phyloP scores from a whole-genome alignment of 805 yeast species.

The Torulaspora microellipsoides region DNA sequence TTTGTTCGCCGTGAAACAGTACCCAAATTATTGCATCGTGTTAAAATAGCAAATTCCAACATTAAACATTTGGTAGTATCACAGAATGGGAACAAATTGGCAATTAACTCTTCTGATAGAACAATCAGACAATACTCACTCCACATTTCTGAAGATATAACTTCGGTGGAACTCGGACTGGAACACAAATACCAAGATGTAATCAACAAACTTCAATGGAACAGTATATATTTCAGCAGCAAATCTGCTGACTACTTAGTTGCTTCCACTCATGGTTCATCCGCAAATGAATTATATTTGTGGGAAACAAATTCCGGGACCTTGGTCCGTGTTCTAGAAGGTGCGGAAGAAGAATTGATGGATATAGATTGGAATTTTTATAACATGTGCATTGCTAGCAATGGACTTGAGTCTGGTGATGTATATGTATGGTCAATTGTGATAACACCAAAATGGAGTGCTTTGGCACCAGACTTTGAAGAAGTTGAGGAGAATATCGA shows the following conservation, averaged over 20 bases:
- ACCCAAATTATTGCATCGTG: constrained; percentile 40
- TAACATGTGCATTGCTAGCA: constrained; percentile 70
- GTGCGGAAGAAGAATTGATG: constrained; percentile 77
- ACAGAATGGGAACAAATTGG: constrained; percentile 55
- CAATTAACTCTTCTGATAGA: constrained; percentile 73
- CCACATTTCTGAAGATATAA: constrained; percentile 3
- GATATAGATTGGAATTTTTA: constrained; percentile 84
- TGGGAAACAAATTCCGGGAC: constrained; percentile 92
- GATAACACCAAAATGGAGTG: constrained; percentile 92
- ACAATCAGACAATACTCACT: constrained; percentile 54
- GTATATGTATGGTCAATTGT: constrained; percentile 77
- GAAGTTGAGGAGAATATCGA: constrained; percentile 90
- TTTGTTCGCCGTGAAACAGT: constrained; percentile 12
- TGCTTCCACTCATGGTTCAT: constrained; percentile 81
- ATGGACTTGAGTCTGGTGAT: constrained; percentile 80
- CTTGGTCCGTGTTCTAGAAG: constrained; percentile 83
- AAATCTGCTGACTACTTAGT: constrained; percentile 76
- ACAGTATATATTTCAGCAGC: constrained; percentile 66
- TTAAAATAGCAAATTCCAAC: constrained; percentile 61
- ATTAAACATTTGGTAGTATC: constrained; percentile 64
- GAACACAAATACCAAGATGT: constrained; percentile 87
- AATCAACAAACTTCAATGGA: constrained; percentile 86
- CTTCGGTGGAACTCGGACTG: constrained; percentile 49
- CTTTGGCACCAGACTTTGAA: constrained; percentile 92
- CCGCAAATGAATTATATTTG: constrained; percentile 78